Evolutionary conservation across 192 early-diverging fungal species (phyloP).

Genomic region (Coemansia javaensis): DNA sequence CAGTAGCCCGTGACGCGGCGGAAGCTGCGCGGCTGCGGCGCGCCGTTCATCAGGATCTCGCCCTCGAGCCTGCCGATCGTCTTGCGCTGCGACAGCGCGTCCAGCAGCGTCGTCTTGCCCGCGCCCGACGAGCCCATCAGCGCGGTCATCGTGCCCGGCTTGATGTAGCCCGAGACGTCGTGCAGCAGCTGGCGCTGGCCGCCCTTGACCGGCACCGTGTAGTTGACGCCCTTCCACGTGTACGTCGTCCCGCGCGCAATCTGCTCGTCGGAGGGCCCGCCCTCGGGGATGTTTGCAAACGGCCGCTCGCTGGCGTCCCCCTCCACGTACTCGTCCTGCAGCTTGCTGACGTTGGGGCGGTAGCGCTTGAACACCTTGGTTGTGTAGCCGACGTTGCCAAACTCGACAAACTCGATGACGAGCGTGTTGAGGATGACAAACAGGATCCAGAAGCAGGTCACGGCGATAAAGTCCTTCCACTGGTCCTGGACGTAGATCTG

Average conservation of each 20-base stretch:
- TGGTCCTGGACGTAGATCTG: slow-evolving; percentile 53
- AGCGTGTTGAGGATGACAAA: slow-evolving; percentile 33
- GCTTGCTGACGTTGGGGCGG: background rate
- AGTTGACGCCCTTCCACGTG: slow-evolving; percentile 62
- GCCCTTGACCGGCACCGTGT: slow-evolving; percentile 54
- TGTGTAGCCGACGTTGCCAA: slow-evolving; percentile 34
- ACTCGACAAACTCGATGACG: slow-evolving; percentile 56
- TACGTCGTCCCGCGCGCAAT: slow-evolving; percentile 55
- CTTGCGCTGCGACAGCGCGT: slow-evolving; percentile 73
- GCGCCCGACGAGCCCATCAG: slow-evolving; percentile 69
- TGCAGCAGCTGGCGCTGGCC: slow-evolving; percentile 56
- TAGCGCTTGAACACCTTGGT: slow-evolving; percentile 35
- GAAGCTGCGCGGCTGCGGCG: slow-evolving; percentile 52
- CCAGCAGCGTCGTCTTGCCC: slow-evolving; percentile 75
- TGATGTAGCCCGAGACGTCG: slow-evolving; percentile 65
- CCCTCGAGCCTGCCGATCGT: slow-evolving; percentile 62
- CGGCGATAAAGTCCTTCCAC: slow-evolving; percentile 58
- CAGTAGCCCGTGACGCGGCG: slow-evolving; percentile 72
- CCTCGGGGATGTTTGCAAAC: background rate
- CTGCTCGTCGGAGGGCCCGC: slow-evolving; percentile 31
- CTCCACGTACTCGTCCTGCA: background rate
- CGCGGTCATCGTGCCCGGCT: slow-evolving; percentile 74
- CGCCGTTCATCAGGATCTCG: slow-evolving; percentile 65
- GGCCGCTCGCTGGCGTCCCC: background rate
- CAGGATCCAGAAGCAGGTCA: slow-evolving; percentile 32